Evolutionary conservation across 2,329 filamentous ascomycete genomes (phyloP).

Genomic region (Teratosphaeria zuluensis): DNA sequence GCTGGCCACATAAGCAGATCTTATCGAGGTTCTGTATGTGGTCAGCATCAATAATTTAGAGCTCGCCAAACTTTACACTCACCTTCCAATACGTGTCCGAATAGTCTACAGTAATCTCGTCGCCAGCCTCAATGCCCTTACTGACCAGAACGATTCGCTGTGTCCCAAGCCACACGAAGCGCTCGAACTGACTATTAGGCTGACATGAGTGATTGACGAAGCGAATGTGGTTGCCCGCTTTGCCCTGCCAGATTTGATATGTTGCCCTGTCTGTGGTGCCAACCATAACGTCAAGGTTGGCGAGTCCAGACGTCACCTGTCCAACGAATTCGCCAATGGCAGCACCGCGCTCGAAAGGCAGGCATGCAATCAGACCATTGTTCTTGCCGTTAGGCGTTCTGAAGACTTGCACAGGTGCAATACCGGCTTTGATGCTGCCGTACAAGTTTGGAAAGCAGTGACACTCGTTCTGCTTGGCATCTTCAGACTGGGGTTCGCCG

Average conservation of each 20-base stretch:
- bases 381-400: conserved; percentile 44
- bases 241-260: conserved; percentile 51
- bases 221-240: conserved; percentile 47
- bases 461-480: conserved; percentile 40
- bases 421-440: conserved; percentile 32
- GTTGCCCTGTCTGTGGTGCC: conserved; percentile 32
- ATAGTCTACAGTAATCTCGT: conserved; percentile 50
- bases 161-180: conserved; percentile 47
- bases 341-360: conserved; percentile 42
- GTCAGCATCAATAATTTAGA: background rate
- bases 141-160: conserved; percentile 48
- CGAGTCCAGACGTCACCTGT: conserved; percentile 43
- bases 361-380: conserved; percentile 42
- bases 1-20: conserved; percentile 45
- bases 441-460: conserved; percentile 46
- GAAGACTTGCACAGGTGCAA: conserved; percentile 43
- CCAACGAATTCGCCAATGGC: conserved; percentile 49
- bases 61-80: background rate
- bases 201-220: conserved; percentile 52
- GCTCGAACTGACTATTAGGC: conserved; percentile 48
- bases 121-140: conserved; percentile 44
- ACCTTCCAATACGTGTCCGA: conserved; percentile 47
- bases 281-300: conserved; percentile 46
- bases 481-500: conserved; percentile 41
- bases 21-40: conserved; percentile 38